A percentile compares a stretch with the other conserved stretches of the same genome.
Conservation (phyloP, 345 rosid species). For the Jatropha curcas region DNA sequence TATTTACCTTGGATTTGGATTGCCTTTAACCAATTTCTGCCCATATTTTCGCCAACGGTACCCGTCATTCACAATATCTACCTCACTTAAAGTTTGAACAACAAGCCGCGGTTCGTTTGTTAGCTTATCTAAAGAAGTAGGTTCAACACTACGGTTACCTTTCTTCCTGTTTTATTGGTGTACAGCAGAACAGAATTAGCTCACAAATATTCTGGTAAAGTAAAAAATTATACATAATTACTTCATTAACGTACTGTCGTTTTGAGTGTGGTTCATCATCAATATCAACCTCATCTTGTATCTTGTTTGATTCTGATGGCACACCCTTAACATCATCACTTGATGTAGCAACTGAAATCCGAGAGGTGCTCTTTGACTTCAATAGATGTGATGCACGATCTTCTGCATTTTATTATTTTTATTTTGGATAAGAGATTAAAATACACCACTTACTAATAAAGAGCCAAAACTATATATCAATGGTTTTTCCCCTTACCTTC, state of each 20-base stretch:
- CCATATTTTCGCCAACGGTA: constrained; percentile 99
- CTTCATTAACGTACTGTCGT: constrained; percentile 50
- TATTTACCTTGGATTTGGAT: constrained; percentile 84
- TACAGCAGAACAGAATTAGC: constrained; percentile 19
- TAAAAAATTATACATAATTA: background rate
- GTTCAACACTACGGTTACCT: constrained; percentile 40
- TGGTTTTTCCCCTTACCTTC: constrained; percentile 48
- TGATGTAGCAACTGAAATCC: constrained; percentile 33
- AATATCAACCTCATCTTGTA: constrained; percentile 39
- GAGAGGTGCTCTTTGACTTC: constrained; percentile 40
- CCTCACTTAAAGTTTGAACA: constrained; percentile 41
- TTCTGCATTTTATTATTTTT: constrained; percentile 45
- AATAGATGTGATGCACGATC: constrained; percentile 36
- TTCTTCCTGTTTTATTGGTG: constrained; percentile 63
- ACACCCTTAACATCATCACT: constrained; percentile 44
- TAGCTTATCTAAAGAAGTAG: constrained; percentile 45
- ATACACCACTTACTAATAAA: constrained; percentile 11
- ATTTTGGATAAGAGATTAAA: constrained; percentile 37
- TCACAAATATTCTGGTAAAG: constrained; percentile 13
- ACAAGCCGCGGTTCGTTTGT: constrained; percentile 54
- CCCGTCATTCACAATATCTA: constrained; percentile 80
- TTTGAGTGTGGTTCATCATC: constrained; percentile 57
- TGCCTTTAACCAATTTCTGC: constrained; percentile 94
- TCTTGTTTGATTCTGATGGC: constrained; percentile 47
- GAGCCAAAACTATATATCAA: constrained; percentile 7